Evolutionary conservation across 1,284 basidiomycete species (phyloP), one percentile per base, ranked within the genome.

Genomic region (Caloboletus firmus): DNA sequence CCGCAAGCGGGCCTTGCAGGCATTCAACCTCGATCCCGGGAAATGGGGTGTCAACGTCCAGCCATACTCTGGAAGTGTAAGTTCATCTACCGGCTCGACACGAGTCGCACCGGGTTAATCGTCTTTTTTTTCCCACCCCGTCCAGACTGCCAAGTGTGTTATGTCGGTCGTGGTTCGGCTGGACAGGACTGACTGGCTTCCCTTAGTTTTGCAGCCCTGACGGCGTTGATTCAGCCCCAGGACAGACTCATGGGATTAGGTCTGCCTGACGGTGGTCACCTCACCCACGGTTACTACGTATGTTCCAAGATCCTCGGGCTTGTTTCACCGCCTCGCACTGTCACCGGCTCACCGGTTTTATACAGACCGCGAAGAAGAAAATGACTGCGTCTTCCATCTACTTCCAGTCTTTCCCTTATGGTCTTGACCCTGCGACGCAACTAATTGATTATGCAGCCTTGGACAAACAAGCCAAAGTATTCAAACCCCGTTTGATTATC

Each of bases 341-440:
- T n/a, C 28, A 13, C 36, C 48, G 59, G 51, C 36, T 56, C 3
- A 53, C 32, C 28, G 37, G 36, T 43, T 54, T 52, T 75, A 45
- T 79, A 53, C 66, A 91, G 89, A 98, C 95, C 59, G 95, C 95
- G 60, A 98, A 98, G 80, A 97, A 98, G 83, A 99, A 99, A 79
- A 99, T 99, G 86, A 98, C 96, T 50, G 95, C 97, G 26, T 99
- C 96, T 39, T 98, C 96, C 18, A 98, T 99, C 79, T 99, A 99
- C 83, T 99, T 99, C 90, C 95, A 99, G 76, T 98, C 96, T 44
- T 84, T 98, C 74, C 97, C 97, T 47, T 99, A 99, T 72, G 87
- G 84, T 57, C 91, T 99, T 63, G 84, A 88, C 69, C 87, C 89
- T 49, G 74, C 83, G 52, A 93, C 89, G 57, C 91, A 97, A 72